Conservation (phyloP, 1,284 basidiomycete genomes). For the Ganoderma multipileum region DNA sequence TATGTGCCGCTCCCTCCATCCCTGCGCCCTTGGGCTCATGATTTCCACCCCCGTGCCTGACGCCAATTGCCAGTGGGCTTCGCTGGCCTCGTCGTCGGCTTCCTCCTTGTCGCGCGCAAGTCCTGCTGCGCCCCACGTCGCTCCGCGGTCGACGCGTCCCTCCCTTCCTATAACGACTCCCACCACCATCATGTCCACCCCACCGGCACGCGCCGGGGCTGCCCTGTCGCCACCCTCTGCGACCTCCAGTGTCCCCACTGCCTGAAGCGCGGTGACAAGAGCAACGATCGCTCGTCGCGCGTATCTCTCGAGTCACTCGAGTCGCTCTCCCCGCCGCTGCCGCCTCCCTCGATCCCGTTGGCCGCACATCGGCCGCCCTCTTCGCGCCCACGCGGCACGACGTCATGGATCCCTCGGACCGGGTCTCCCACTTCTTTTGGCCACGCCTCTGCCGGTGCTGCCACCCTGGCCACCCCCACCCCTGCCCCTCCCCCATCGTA, state of each 20-base stretch:
- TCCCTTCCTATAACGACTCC: not conserved
- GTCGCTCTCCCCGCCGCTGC: not conserved
- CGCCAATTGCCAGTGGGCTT: not conserved
- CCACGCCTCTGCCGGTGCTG: not conserved
- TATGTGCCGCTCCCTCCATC: not conserved
- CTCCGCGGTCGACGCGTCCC: not conserved
- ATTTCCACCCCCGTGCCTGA: not conserved
- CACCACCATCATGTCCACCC: not conserved
- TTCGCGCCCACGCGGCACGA: not conserved
- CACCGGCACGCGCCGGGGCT: not conserved
- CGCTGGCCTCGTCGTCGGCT: not conserved
- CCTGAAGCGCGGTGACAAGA: not conserved
- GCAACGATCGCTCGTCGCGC: not conserved
- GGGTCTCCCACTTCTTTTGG: not conserved
- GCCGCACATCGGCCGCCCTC: not conserved
- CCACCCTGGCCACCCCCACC: not conserved
- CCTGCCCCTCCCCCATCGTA: not conserved
- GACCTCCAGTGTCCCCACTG: not conserved
- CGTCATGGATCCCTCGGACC: not conserved
- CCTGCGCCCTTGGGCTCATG: not conserved
- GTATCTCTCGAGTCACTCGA: not conserved
- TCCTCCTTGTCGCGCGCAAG: slow-evolving; percentile 3
- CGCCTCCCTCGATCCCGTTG: not conserved
- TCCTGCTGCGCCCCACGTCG: not conserved
- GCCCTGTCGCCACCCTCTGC: not conserved